Conservation (phyloP, 345 rosid genomes). For the Citrus hindsii region DNA sequence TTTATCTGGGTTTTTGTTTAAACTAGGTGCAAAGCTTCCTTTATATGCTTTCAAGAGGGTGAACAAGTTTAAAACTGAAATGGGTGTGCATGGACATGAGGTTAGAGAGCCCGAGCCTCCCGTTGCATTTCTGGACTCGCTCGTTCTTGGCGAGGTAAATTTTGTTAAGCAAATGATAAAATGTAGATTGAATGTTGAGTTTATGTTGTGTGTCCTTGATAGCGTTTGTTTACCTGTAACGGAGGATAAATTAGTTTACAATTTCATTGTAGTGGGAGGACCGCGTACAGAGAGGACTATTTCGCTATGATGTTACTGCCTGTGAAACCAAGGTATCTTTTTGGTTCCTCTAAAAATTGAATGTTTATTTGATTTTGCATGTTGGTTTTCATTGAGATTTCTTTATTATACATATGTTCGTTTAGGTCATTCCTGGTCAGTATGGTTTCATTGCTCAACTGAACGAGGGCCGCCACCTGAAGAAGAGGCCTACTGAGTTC, state of each 20-base stretch:
- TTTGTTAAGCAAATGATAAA: not conserved
- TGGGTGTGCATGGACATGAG: conserved; percentile 25
- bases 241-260: conserved; percentile 4
- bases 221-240: not conserved
- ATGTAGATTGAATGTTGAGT: not conserved
- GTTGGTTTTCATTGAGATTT: conserved; percentile 1
- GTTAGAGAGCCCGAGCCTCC: conserved; percentile 47
- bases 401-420: conserved; percentile 4
- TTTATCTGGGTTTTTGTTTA: not conserved
- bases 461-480: conserved; percentile 92
- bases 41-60: conserved; percentile 63
- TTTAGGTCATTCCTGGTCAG: conserved; percentile 82
- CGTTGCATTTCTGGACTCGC: conserved; percentile 65
- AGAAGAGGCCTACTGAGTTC: conserved; percentile 97
- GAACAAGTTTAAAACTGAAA: conserved; percentile 22
- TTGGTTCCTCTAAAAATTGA: not conserved
- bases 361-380: not conserved
- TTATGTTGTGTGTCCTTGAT: not conserved
- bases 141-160: conserved; percentile 80
- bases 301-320: conserved; percentile 93
- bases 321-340: conserved; percentile 82
- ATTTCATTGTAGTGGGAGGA: conserved; percentile 82
- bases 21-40: conserved; percentile 68
- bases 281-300: conserved; percentile 80
- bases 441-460: conserved; percentile 91